Base-by-base conservation (phyloP, 306 rosid species). In the Prunus mume region DNA sequence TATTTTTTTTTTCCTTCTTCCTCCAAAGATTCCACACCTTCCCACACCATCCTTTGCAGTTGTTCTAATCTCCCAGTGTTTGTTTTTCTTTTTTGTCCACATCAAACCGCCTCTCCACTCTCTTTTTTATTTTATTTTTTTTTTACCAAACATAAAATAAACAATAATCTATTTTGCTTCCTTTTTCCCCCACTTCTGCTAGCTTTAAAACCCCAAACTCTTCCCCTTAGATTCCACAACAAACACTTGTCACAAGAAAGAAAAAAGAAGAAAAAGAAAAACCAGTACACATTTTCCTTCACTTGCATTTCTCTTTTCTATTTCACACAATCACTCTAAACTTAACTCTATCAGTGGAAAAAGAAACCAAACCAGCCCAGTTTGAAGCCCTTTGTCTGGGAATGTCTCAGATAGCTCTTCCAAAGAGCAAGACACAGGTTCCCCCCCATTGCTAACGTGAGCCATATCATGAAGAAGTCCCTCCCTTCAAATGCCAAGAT, bases 381-480 rank as follows among this genome's bases (percentile, higher is more conserved):
- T 82, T 28, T 96, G 96, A 51, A 89, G 97, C 72, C 93, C 98
- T 2, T 79, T 87, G 27, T 90, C 92, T 12, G 93, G 86, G 28
- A 84, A 90, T 84, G 86, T 81, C 74, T 90, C 93, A 52, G 92
- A 87, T 67, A 81, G 85, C 30, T 69, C 82, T 2, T 85, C 90
- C 12, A 92, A 90, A 57, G 97, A 93, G 46, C 97, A 88, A 66
- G 96, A 93, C 89, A 75, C 25, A 24, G 88, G 76, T 90, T 93
- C 79, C 97, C 90, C 41, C 97, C 97, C 0, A 90, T 90, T 20
- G 96, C 97, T 19, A 93, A 93, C 75, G 96, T 90, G 12, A 87
- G 94, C 88, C 86, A 96, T 0, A 86, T 93, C 77, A 90, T 93
- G 97, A 93, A 93, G 45, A 90, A 67, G 66, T 93, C 97, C 24